Evolutionary conservation across 441 rosid species (phyloP).

Genomic region (Erodium texanum): DNA sequence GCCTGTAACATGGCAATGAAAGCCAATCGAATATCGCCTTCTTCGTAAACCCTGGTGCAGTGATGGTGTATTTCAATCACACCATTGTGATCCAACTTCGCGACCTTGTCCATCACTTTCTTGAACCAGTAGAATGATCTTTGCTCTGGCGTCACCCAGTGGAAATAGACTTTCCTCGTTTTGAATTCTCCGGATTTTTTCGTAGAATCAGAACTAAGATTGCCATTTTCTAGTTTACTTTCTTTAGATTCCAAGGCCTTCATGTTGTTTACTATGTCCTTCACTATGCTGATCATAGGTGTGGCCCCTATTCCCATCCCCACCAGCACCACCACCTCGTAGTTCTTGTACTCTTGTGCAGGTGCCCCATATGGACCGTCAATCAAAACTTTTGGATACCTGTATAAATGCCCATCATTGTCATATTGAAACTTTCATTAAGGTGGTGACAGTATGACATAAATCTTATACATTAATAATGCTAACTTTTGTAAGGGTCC

Average conservation of each 20-base stretch:
- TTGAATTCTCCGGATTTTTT: constrained; percentile 29
- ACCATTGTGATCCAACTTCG: constrained; percentile 60
- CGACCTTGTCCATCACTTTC: constrained; percentile 83
- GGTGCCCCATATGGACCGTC: constrained; percentile 98
- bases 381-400: constrained; percentile 66
- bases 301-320: constrained; percentile 97
- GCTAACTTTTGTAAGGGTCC: too few species aligned
- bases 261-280: constrained; percentile 83
- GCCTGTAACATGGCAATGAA: constrained; percentile 85
- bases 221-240: constrained; percentile 15
- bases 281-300: constrained; percentile 93
- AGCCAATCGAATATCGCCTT: constrained; percentile 86
- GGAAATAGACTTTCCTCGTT: constrained; percentile 75
- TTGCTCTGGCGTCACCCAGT: constrained; percentile 86
- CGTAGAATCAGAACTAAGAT: too few species aligned
- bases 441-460: too few species aligned
- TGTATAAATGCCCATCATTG: constrained; percentile 11
- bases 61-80: constrained; percentile 78
- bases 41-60: constrained; percentile 87
- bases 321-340: constrained; percentile 75
- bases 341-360: constrained; percentile 86
- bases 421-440: too few species aligned
- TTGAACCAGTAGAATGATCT: constrained; percentile 96
- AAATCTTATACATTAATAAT: too few species aligned
- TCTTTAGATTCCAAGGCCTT: constrained; percentile 31